Base-by-base conservation (phyloP, 495 filamentous ascomycete species). In the Lichenothelia convexa region DNA sequence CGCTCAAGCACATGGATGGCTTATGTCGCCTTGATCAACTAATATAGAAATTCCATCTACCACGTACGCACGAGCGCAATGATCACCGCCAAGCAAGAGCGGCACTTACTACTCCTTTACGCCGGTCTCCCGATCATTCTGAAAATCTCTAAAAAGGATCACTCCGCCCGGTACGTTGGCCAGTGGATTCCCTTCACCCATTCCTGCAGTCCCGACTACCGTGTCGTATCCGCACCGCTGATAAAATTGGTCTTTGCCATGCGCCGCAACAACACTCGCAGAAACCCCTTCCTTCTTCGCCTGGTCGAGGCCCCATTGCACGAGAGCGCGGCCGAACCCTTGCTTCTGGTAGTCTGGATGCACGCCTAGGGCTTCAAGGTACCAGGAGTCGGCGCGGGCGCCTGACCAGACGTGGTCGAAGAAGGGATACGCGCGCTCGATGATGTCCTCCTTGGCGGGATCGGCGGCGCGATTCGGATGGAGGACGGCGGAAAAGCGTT, bases 401-500 rank as follows among this genome's bases (percentile, higher is more conserved):
- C 38, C 38, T 8, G 8, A 18, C 38, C 38, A 40, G 38, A 33
- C 17, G 21, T 40, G 38, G 11, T 19, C 6, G 9, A 15, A 4
- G 19, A 40, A 40, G 20, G 38, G 38, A 3, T 35, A 19, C 9
- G 26, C 19, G 30, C 19, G 27, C 7, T 18, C 6, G 6, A 40
- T 17, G 12, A 21, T 16, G 13, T 33, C 18, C 7, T 21, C n/a
- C 13, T 40, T 18, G n/a, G n/a, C n/a, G n/a, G n/a, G n/a, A n/a
- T n/a, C n/a, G 17, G 30, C 29, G 19, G 38, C 38, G 20, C 38
- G 38, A 21, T 40, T 40, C 18, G 38, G 38, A 9, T 26, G 18
- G 16, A 24, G 8, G 30, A 32, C 3, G 29, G 17, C 26, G 38
- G 26, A 16, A n/a, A 19, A 7, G 17, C 16, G 30, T 33, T 19